Conservation (phyloP, 2,329 filamentous ascomycete genomes). For the Fusarium sp. region DNA sequence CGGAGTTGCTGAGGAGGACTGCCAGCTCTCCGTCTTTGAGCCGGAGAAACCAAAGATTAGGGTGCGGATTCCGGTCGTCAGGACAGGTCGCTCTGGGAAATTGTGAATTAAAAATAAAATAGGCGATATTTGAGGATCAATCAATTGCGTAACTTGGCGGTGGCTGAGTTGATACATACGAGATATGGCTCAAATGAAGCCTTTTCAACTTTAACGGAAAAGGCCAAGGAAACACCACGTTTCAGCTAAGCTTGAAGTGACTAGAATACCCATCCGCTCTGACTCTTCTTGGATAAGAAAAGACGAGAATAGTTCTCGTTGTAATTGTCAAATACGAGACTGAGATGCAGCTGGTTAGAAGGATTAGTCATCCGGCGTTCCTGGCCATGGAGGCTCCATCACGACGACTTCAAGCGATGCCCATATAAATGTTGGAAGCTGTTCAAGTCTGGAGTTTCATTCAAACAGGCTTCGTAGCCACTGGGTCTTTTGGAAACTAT, state of each 20-base stretch:
- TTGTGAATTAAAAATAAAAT: slow-evolving; percentile 18
- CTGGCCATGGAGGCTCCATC: neutral
- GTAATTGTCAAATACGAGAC: slow-evolving; percentile 7
- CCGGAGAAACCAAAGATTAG: slow-evolving; percentile 53
- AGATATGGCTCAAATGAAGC: slow-evolving; percentile 17
- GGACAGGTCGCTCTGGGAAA: slow-evolving; percentile 21
- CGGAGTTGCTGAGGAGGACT: slow-evolving; percentile 85
- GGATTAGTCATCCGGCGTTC: slow-evolving; percentile 37
- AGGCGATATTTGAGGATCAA: slow-evolving; percentile 25
- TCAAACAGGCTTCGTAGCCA: neutral
- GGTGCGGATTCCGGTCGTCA: slow-evolving; percentile 43
- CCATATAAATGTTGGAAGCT: slow-evolving; percentile 9
- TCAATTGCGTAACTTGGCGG: slow-evolving; percentile 21
- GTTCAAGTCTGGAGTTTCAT: neutral
- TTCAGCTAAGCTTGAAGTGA: slow-evolving; percentile 23
- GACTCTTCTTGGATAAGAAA: neutral
- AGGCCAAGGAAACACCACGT: neutral
- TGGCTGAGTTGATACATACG: slow-evolving; percentile 25
- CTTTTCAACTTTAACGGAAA: neutral
- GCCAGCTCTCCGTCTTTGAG: slow-evolving; percentile 76
- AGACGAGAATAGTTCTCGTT: slow-evolving; percentile 15
- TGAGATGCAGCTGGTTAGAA: neutral
- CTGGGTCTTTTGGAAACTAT: neutral
- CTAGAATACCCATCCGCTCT: slow-evolving; percentile 3
- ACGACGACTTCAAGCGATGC: neutral